Base-by-base conservation (phyloP, 768 basidiomycete genomes). In the Termitomyces sp. region DNA sequence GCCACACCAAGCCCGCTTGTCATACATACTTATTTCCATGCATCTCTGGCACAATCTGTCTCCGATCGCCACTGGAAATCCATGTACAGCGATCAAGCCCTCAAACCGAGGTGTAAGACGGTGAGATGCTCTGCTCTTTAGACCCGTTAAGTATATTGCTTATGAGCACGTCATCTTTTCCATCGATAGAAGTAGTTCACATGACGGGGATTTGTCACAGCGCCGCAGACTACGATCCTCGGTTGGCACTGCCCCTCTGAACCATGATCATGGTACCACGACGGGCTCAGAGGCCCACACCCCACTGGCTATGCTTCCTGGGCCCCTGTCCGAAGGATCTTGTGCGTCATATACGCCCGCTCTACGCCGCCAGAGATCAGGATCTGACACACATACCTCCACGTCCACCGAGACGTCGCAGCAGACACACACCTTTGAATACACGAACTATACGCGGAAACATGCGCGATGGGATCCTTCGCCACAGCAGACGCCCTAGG, bases 41-140 rank as follows among this genome's bases (percentile, higher is more conserved):
- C 62, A 69, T 63, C 64, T 69, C 40, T 67, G 53, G 56, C 55
- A 60, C 49, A 68, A 71, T 60, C 64, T 71, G 59, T 64, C 68
- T 56, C 62, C 65, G 40, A 65, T 66, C 20, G 12, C 43, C 38
- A 57, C 25, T 48, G 37, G 46, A 55, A 62, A 46, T 4, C 58
- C 47, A 40, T 25, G 40, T 38, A 29, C n/a, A 6, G 57, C 42
- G 54, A 60, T 47, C 9, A 51, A 37, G 46, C 46, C 32, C 45
- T 42, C 31, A 48, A 45, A 48, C 37, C 43, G 37, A 55, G 53
- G 29, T 61, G 43, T 57, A 29, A 56, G 49, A 50, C 50, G 56
- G 63, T 68, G 60, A 63, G 58, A 58, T 58, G 50, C 48, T 42
- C 51, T 48, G n/a, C 32, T 57, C n/a, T 14, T 20, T 31, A 52